phyloP scores from a whole-genome alignment of 176 grass and related monocot genomes.

The Secale cereale region DNA sequence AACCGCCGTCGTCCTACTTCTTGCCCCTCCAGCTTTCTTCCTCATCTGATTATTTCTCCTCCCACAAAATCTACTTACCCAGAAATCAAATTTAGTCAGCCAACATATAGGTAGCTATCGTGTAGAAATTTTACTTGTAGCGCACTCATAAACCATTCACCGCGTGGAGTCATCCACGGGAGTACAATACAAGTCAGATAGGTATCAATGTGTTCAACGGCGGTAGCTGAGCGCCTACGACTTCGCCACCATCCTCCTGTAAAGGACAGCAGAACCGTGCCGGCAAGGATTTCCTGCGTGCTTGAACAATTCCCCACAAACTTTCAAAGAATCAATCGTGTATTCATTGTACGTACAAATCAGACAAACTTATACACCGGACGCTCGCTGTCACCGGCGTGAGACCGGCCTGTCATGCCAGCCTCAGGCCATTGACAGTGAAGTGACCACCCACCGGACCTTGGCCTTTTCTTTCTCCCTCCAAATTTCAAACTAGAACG shows the following conservation, averaged over 20 bases:
- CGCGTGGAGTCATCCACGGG: background rate
- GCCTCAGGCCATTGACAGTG: constrained; percentile 24
- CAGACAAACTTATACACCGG: constrained; percentile 15
- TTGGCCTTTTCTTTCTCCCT: background rate
- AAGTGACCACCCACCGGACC: background rate
- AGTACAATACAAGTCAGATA: too few relatives aligned
- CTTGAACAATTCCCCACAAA: background rate
- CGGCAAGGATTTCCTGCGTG: background rate
- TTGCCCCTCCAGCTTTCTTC: too few relatives aligned
- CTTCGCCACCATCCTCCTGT: background rate
- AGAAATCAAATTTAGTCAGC: too few relatives aligned
- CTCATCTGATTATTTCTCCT: too few relatives aligned
- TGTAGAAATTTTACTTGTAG: background rate
- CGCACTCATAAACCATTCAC: background rate
- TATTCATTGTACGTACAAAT: constrained; percentile 23
- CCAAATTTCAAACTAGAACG: constrained; percentile 20
- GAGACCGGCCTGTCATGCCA: constrained; percentile 29
- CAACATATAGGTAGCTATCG: too few relatives aligned
- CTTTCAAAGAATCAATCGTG: constrained; percentile 51
- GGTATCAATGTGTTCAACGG: background rate
- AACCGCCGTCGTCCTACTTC: too few relatives aligned
- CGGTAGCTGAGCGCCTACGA: background rate
- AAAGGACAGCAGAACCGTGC: background rate
- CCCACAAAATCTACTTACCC: too few relatives aligned
- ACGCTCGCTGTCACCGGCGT: constrained; percentile 22